Base-by-base conservation (phyloP, 108 stramenopile species). In the Cyclotella sp. region DNA sequence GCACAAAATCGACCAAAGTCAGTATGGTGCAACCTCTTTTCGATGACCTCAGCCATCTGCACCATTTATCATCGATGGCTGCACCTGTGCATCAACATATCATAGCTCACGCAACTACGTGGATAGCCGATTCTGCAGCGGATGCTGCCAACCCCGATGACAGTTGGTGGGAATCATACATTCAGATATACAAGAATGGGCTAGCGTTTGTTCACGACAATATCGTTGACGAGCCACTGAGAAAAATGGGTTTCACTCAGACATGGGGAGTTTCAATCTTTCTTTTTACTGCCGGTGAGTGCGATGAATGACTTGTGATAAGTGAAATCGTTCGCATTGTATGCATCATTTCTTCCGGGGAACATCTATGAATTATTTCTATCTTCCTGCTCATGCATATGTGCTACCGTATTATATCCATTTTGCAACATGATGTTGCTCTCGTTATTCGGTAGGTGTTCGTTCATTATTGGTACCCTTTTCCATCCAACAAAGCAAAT, bases 391-490 rank as follows among this genome's bases (percentile, higher is more conserved):
- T 34, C 34, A 34, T 6, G 6, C 4, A 34, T 6, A 34, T 34
- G 34, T 34, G 34, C 34, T 34, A 34, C 2, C 34, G 2, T 6
- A 6, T 5, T 5, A 34, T 34, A 34, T 34, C 34, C 6, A 6
- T 34, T 34, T 2, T 34, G 4, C 34, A 34, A 34, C 34, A 34
- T 34, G 34, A 34, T 34, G 49, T 51, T 51, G 19, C 19, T 6
- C 3, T 51, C 49, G 8, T 19, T 51, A 51, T 28, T 21, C 26
- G 14, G 22, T 84, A 78, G 85, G 82, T 60, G 84, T 96, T 47
- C 89, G 97, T 24, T 84, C 92, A 16, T 72, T 96, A 47, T 82
- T 97, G 42, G 70, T 96, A 71, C 97, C 97, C 28, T 85, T 98
- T 27, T 96, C 92, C 39, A 77, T 94, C 75, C 88, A 95, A 78